Percentiles rank a stretch among this genome's conserved stretches.
Conservation (phyloP, 169 alveolate genomes). For the Cryptosporidium viatorum region DNA sequence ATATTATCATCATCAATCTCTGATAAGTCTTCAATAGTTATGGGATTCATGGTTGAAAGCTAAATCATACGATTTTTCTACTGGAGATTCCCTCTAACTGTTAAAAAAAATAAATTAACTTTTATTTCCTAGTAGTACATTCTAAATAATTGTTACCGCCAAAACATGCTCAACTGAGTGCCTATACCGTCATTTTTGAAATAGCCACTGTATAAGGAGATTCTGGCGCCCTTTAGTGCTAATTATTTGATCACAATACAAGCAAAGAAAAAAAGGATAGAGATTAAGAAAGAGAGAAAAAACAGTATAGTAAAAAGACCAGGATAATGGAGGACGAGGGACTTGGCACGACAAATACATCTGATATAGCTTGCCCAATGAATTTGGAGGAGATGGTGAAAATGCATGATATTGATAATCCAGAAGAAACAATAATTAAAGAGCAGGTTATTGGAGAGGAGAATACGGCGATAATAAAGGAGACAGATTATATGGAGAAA, state of each 20-base stretch:
- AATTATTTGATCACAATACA: conserved; percentile 73
- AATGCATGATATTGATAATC: neutral
- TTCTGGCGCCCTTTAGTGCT: conserved; percentile 56
- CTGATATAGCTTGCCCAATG: conserved; percentile 1
- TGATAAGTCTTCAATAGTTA: neutral
- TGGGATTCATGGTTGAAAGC: neutral
- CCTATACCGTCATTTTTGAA: conserved; percentile 62
- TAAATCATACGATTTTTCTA: neutral
- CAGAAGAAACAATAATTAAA: conserved; percentile 18
- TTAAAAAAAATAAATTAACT: neutral
- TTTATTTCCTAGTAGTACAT: neutral
- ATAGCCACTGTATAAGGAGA: conserved; percentile 42
- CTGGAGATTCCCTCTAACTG: neutral
- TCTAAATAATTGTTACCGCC: neutral
- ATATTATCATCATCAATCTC: conserved; percentile 48
- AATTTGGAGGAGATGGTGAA: conserved; percentile 5
- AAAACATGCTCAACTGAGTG: conserved; percentile 27
- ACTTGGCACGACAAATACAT: neutral
- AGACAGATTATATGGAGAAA: neutral
- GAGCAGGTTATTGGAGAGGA: conserved; percentile 16
- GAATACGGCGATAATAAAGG: neutral
- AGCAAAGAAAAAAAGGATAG: conserved; percentile 31
- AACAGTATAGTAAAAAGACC: neutral
- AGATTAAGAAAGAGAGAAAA: neutral
- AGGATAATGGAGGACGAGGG: conserved; percentile 52